Evolutionary conservation across 2,329 filamentous ascomycete genomes (phyloP).

Genomic region (Trichoderma sp.): DNA sequence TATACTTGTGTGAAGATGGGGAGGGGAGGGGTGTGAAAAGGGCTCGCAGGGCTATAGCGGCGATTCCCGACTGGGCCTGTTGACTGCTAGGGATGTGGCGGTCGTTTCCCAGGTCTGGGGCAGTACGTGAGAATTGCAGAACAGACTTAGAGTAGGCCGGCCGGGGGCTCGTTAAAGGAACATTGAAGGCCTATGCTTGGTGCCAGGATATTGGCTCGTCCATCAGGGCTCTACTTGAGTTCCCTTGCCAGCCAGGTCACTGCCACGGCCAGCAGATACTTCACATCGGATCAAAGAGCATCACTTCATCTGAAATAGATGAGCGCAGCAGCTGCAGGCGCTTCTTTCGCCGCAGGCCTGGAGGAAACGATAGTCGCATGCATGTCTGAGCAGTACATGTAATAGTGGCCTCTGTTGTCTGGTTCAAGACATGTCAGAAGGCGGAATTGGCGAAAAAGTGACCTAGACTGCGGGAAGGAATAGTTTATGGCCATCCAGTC

Average conservation of each 20-base stretch:
- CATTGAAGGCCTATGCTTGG: not conserved
- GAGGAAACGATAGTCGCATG: conserved; percentile 6
- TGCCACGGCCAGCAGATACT: conserved; percentile 3
- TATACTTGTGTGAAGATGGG: not conserved
- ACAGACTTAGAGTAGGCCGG: not conserved
- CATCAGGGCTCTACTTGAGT: not conserved
- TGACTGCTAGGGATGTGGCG: not conserved
- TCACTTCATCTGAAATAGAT: not conserved
- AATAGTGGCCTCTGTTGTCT: not conserved
- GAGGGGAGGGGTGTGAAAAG: conserved; percentile 4
- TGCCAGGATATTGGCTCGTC: conserved; percentile 18
- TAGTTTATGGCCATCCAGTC: not conserved
- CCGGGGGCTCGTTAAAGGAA: conserved; percentile 1
- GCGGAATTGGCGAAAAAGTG: not conserved
- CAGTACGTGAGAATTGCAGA: not conserved
- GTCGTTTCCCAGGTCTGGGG: not conserved
- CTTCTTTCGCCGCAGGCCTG: not conserved
- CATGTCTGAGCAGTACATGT: conserved; percentile 14
- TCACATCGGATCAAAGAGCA: conserved; percentile 11
- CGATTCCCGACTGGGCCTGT: not conserved
- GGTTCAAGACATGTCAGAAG: conserved; percentile 1
- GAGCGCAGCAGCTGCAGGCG: not conserved
- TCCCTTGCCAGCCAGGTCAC: not conserved
- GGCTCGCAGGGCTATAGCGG: not conserved
- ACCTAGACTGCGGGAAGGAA: not conserved